These are phyloP conservation scores for Trichophyton simii DNA, from an alignment of 2,329 filamentous ascomycete genomes.

Conservation along the genomic window DNA sequence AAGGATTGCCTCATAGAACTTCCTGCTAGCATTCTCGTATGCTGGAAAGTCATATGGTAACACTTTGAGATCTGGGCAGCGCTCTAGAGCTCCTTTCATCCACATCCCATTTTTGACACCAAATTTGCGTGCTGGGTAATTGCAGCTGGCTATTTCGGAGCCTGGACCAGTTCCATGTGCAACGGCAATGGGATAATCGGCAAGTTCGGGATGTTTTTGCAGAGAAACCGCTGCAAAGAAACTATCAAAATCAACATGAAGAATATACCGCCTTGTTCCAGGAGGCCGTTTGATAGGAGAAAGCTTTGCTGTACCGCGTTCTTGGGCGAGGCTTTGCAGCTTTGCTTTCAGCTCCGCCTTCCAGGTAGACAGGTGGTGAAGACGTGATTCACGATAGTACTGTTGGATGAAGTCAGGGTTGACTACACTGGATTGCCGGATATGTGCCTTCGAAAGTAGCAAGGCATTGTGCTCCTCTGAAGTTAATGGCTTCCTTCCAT, in stretches of 20 bases:
- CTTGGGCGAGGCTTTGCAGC: slow-evolving; percentile 66
- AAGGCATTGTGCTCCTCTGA: slow-evolving; percentile 87
- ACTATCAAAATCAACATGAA: slow-evolving; percentile 96
- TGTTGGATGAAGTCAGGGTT: slow-evolving; percentile 91
- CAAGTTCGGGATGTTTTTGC: slow-evolving; percentile 61
- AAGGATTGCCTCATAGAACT: slow-evolving; percentile 78
- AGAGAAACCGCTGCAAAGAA: slow-evolving; percentile 93
- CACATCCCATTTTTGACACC: slow-evolving; percentile 98
- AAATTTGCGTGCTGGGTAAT: slow-evolving; percentile 75
- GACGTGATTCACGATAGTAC: slow-evolving; percentile 84
- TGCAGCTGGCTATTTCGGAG: slow-evolving; percentile 95
- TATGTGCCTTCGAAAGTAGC: slow-evolving; percentile 68
- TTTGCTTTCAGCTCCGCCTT: slow-evolving; percentile 86
- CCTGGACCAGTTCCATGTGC: slow-evolving; percentile 75
- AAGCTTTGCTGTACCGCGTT: slow-evolving; percentile 43
- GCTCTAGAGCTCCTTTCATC: slow-evolving; percentile 80
- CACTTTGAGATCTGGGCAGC: slow-evolving; percentile 76
- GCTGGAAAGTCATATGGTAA: slow-evolving; percentile 91
- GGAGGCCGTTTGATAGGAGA: slow-evolving; percentile 42
- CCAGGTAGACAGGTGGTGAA: slow-evolving; percentile 94
- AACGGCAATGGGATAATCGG: slow-evolving; percentile 71
- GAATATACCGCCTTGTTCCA: slow-evolving; percentile 63
- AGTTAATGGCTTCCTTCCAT: slow-evolving; percentile 42
- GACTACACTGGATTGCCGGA: slow-evolving; percentile 78
- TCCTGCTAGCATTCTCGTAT: slow-evolving; percentile 80